These are phyloP conservation scores for Phalaenopsis aphrodite DNA, from an alignment of 106 monocot genomes.

Conservation along the genomic window DNA sequence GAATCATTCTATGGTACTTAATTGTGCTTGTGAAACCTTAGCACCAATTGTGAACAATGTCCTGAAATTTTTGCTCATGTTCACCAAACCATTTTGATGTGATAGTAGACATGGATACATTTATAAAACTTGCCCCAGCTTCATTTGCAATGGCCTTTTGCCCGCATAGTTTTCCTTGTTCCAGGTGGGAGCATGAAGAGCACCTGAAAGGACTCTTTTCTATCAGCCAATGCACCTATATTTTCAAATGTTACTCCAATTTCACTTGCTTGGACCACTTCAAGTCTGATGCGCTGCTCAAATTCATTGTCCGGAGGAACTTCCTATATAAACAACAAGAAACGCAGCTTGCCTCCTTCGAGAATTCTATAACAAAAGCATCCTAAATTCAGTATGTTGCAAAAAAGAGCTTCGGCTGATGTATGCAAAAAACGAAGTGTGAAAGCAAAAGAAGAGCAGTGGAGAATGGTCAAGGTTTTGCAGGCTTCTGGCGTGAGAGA, in stretches of 20 bases:
- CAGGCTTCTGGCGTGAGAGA: too few relatives aligned
- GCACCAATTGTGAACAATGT: conserved; percentile 76
- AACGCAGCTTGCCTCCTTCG: not conserved
- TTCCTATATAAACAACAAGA: conserved; percentile 27
- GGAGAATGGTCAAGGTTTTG: too few relatives aligned
- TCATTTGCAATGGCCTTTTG: conserved; percentile 86
- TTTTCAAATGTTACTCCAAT: conserved; percentile 86
- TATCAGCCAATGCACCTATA: conserved; percentile 73
- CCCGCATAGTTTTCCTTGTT: conserved; percentile 85
- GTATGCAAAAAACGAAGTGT: too few relatives aligned
- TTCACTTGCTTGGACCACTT: conserved; percentile 77
- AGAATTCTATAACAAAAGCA: not conserved
- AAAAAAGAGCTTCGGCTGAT: not conserved
- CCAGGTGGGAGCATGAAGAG: conserved; percentile 94
- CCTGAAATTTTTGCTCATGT: conserved; percentile 77
- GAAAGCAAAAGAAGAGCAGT: too few relatives aligned
- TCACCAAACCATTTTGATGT: conserved; percentile 99
- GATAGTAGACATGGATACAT: conserved; percentile 87
- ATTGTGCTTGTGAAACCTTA: conserved; percentile 41
- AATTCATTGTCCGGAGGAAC: conserved; percentile 71
- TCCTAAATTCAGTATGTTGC: not conserved
- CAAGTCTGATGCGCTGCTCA: conserved; percentile 77
- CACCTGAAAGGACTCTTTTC: conserved; percentile 80
- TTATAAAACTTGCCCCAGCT: conserved; percentile 89
- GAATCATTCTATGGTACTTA: too few relatives aligned